Evolutionary conservation across 495 filamentous ascomycete species (phyloP).

Genomic region (Amorphotheca resinae): DNA sequence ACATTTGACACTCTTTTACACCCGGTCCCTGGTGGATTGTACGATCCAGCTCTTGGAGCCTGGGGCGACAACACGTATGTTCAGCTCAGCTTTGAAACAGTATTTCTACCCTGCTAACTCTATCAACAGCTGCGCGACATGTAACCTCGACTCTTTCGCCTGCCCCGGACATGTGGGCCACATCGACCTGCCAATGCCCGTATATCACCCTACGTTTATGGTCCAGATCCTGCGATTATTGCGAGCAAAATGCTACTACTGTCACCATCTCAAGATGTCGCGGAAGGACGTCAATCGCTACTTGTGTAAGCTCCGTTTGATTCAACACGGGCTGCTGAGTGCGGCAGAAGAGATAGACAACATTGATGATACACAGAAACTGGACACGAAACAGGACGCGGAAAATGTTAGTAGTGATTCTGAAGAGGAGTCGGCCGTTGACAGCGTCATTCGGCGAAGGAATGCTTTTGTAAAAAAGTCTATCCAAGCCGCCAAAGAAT

Average conservation of each 20-base stretch:
- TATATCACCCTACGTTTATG: slow-evolving; percentile 91
- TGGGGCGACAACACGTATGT: slow-evolving; percentile 65
- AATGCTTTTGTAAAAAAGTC: slow-evolving; percentile 56
- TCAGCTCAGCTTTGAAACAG: slow-evolving; percentile 1
- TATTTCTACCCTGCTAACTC: slow-evolving; percentile 1
- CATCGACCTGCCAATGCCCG: slow-evolving; percentile 82
- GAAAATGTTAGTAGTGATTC: slow-evolving; percentile 19
- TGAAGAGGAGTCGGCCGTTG: slow-evolving; percentile 26
- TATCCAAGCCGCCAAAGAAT: slow-evolving; percentile 32
- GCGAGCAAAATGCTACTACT: slow-evolving; percentile 79
- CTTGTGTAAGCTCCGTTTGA: slow-evolving; percentile 71
- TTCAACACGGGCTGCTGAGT: slow-evolving; percentile 71
- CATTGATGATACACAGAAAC: slow-evolving; percentile 30
- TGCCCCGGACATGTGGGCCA: slow-evolving; percentile 93
- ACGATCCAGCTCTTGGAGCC: slow-evolving; percentile 87
- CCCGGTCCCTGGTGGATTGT: slow-evolving; percentile 76
- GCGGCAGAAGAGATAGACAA: slow-evolving; percentile 58
- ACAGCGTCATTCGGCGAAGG: slow-evolving; percentile 52
- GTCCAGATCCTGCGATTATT: slow-evolving; percentile 77
- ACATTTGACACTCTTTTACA: slow-evolving; percentile 85
- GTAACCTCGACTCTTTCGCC: slow-evolving; percentile 53
- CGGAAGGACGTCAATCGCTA: slow-evolving; percentile 61
- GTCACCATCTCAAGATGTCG: slow-evolving; percentile 66
- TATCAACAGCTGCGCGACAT: slow-evolving; percentile 68
- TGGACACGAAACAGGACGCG: slow-evolving; percentile 26